Evolutionary conservation across 2,329 filamentous ascomycete species (phyloP).

Genomic region (Dactylellina haptotyla): DNA sequence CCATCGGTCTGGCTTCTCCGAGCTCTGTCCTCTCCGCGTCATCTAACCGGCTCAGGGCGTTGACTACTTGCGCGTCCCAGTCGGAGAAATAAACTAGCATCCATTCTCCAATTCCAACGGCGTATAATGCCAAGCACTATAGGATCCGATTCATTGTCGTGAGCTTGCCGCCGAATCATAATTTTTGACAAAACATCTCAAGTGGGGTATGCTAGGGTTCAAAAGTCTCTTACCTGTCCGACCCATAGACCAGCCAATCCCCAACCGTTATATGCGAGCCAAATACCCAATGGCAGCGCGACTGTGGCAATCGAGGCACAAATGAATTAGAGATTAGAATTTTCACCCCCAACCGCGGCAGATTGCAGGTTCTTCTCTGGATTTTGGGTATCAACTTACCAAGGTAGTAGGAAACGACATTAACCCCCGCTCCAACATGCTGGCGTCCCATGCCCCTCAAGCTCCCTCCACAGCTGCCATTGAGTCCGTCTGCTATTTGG

Average conservation of each 20-base stretch:
- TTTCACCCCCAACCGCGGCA: neutral
- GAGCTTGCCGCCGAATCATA: neutral
- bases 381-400: slow-evolving; percentile 61
- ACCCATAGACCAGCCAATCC: slow-evolving; percentile 83
- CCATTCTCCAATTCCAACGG: slow-evolving; percentile 83
- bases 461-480: slow-evolving; percentile 83
- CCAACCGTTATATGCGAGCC: slow-evolving; percentile 86
- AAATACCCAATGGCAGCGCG: slow-evolving; percentile 82
- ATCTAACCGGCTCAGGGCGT: slow-evolving; percentile 77
- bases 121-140: slow-evolving; percentile 76
- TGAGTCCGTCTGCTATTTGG: slow-evolving; percentile 88
- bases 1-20: slow-evolving; percentile 42
- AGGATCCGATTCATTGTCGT: slow-evolving; percentile 25
- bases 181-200: too few relatives aligned
- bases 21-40: slow-evolving; percentile 58
- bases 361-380: too few relatives aligned
- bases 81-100: slow-evolving; percentile 78
- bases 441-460: slow-evolving; percentile 86
- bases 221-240: slow-evolving; percentile 67
- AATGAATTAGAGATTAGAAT: neutral
- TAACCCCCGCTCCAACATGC: slow-evolving; percentile 83
- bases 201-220: neutral
- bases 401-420: slow-evolving; percentile 83
- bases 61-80: slow-evolving; percentile 78
- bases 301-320: slow-evolving; percentile 7